Evolutionary conservation across 371 early-diverging fungal species (phyloP), one percentile per base, ranked within the genome.

Genomic region (Mucor plumbeus): DNA sequence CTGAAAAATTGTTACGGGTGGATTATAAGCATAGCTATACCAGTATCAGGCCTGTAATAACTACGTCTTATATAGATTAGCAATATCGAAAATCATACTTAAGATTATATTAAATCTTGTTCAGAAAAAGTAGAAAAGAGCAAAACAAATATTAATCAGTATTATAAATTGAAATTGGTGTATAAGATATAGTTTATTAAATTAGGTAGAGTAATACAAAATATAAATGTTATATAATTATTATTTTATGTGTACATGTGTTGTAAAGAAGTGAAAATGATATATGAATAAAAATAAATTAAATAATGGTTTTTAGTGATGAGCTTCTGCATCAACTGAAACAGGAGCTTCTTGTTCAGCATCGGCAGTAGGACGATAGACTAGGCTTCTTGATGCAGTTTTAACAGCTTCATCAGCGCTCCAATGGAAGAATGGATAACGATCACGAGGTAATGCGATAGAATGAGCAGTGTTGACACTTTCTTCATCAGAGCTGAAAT

Each of bases 391-490:
- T 17, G 56, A 11, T 47, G 83, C 79, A 10, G 78, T 67, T 15
- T 62, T 64, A 11, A 82, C 79, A 33, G 85, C 85, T 43, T 80
- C 85, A 50, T 85, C 81, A 11, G 76, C 58, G 21, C 75, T 75
- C 74, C 78, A 82, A 61, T 85, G 85, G 65, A 85, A 82, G 65
- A 79, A 85, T 8, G 82, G 82, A 58, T 82, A 82, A 3, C 69
- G 69, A 56, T 82, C 82, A 19, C 70, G 74, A 26, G 80, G 80
- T 15, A 79, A 34, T 1, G 55, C n/a, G 4, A 70, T 65, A 1
- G 72, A 67, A n/a, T 58, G 66, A 38, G 63, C 72, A 17, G 75
- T 72, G 8, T 26, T 54, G 9, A 65, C 55, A 13, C 71, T 68
- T 7, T 65, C 71, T 15, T 19, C 60, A 63, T 73, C 73, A 15